These are phyloP conservation scores for Apiospora sp. DNA, from an alignment of 2,329 filamentous ascomycete genomes.

Conservation along the genomic window DNA sequence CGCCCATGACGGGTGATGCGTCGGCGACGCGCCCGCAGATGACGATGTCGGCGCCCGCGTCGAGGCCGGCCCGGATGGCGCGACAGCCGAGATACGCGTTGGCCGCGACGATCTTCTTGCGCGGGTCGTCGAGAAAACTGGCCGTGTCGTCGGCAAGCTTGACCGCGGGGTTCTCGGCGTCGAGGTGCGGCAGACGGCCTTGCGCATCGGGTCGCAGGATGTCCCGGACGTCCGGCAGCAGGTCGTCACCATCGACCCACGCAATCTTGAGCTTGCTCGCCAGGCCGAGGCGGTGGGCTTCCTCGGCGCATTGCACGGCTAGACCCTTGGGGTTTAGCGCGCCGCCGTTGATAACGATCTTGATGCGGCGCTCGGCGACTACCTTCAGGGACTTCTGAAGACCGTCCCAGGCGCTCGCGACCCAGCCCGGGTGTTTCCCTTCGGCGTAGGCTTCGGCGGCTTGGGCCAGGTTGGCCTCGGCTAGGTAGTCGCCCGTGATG, in stretches of 20 bases:
- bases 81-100: slow-evolving; percentile 61
- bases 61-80: slow-evolving; percentile 53
- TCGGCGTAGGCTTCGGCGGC: slow-evolving; percentile 44
- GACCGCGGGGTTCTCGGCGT: slow-evolving; percentile 45
- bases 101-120: slow-evolving; percentile 46
- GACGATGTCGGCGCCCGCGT: slow-evolving; percentile 54
- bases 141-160: slow-evolving; percentile 49
- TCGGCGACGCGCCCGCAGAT: slow-evolving; percentile 58
- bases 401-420: slow-evolving; percentile 46
- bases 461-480: slow-evolving; percentile 60
- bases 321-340: slow-evolving; percentile 59
- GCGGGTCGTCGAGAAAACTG: slow-evolving; percentile 41
- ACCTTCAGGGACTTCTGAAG: slow-evolving; percentile 33
- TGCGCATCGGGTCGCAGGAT: slow-evolving; percentile 30
- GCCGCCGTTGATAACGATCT: slow-evolving; percentile 62
- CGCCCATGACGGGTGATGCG: slow-evolving; percentile 61
- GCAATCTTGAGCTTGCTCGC: slow-evolving; percentile 36
- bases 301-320: slow-evolving; percentile 61
- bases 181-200: slow-evolving; percentile 43
- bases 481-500: slow-evolving; percentile 51
- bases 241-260: slow-evolving; percentile 41
- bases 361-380: slow-evolving; percentile 52
- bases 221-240: slow-evolving; percentile 43
- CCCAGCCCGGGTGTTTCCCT: slow-evolving; percentile 43
- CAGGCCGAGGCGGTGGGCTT: slow-evolving; percentile 38